phyloP scores from a whole-genome alignment of 2,329 filamentous ascomycete species.

The Cercospora sp. region DNA sequence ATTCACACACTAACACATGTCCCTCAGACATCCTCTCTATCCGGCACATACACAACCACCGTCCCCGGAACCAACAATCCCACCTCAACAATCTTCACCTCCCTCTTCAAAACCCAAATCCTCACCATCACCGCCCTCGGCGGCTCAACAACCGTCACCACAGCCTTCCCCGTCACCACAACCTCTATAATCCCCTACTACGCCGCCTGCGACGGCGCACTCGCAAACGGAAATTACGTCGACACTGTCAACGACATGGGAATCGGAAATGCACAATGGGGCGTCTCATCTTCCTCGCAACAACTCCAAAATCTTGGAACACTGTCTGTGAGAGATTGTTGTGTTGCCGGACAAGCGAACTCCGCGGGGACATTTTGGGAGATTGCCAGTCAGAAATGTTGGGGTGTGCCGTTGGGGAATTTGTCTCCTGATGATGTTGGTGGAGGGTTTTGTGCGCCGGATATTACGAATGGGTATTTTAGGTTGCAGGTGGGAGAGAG shows the following conservation, averaged over 20 bases:
- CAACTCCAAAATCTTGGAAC: not conserved
- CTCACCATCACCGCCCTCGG: not conserved
- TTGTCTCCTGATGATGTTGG: no score
- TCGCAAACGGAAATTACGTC: not conserved
- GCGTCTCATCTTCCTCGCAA: not conserved
- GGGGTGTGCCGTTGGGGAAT: not conserved
- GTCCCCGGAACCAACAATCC: not conserved
- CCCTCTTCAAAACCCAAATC: not conserved
- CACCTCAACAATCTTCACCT: not conserved
- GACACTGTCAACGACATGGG: not conserved
- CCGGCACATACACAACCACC: not conserved
- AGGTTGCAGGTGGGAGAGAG: not conserved
- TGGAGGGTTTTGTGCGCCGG: not conserved
- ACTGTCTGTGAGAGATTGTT: not conserved
- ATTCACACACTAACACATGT: not conserved
- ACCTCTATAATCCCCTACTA: not conserved
- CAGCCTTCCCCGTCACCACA: not conserved
- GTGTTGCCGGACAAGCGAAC: not conserved
- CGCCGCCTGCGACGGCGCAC: not conserved
- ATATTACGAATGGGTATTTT: not conserved
- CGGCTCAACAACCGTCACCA: not conserved
- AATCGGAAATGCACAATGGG: not conserved
- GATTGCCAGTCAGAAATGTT: not conserved
- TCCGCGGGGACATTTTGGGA: not conserved
- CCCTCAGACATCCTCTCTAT: not conserved